These are phyloP conservation scores for Ceratorhiza oryzae-sativae DNA, from an alignment of 1,284 basidiomycete species.

Conservation along the genomic window DNA sequence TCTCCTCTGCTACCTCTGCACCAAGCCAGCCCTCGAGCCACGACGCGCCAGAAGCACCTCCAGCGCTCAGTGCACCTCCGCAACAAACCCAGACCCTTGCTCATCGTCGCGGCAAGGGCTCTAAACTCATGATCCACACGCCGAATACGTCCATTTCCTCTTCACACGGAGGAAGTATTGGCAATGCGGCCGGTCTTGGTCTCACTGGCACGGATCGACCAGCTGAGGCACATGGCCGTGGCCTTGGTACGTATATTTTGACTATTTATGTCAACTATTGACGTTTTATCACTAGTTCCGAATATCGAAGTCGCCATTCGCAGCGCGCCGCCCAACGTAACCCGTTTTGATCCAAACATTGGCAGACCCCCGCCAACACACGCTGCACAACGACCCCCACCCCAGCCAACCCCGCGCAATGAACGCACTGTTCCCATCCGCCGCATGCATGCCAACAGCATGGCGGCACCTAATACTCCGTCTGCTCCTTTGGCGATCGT, in stretches of 20 bases:
- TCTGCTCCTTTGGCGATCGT: constrained; percentile 24
- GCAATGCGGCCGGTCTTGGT: neutral
- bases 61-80: constrained; percentile 5
- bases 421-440: constrained; percentile 26
- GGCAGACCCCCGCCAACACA: constrained; percentile 7
- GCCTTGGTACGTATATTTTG: constrained; percentile 5
- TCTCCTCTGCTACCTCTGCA: neutral
- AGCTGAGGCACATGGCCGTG: neutral
- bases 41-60: neutral
- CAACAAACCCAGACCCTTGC: constrained; percentile 23
- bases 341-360: constrained; percentile 22
- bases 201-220: constrained; percentile 9
- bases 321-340: constrained; percentile 27
- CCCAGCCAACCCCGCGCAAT: constrained; percentile 14
- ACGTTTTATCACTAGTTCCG: neutral
- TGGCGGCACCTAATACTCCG: neutral
- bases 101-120: constrained; percentile 21
- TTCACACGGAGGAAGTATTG: constrained; percentile 11
- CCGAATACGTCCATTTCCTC: constrained; percentile 25
- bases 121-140: constrained; percentile 31
- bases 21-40: neutral
- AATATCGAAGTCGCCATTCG: constrained; percentile 30
- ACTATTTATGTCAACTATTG: neutral
- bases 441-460: constrained; percentile 25
- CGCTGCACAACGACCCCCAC: neutral